Evolutionary conservation across 139 green algal genomes (phyloP), one percentile per base, ranked within the genome.

Genomic region (Zygnema cylindricum): DNA sequence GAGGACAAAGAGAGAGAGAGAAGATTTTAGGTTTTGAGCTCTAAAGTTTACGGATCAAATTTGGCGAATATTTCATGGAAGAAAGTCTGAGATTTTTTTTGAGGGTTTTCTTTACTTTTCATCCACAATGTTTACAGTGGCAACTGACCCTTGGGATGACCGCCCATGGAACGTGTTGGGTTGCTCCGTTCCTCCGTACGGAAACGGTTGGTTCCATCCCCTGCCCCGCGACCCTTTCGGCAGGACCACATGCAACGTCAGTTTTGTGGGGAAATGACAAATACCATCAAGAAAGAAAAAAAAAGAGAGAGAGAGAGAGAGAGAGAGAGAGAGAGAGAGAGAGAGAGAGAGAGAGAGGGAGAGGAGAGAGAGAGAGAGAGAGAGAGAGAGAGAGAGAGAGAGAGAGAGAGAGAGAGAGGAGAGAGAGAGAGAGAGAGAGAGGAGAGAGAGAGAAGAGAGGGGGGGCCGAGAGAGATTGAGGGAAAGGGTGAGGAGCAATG

Each of bases 201-300:
- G n/a, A n/a, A n/a, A n/a, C n/a, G n/a, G n/a, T n/a, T n/a, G n/a
- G n/a, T n/a, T n/a, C n/a, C n/a, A n/a, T n/a, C n/a, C n/a, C n/a
- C n/a, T n/a, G n/a, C n/a, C n/a, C n/a, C n/a, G n/a, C n/a, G n/a
- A n/a, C n/a, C n/a, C n/a, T n/a, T n/a, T n/a, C n/a, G n/a, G n/a
- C n/a, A n/a, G n/a, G 54, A 82, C 2, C 43, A 85, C 11, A 92
- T 96, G 21, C 89, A 93, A 86, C 88, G 91, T 86, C 91, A 94
- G 41, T 91, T 89, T 39, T 40, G 94, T 55, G 91, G 82, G 7
- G 32, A 79, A 40, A 39, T 90, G 2, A 76, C 81, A 49, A 92
- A 92, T 76, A 33, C 88, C 7, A 63, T 7, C 7, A 16, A 63
- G 71, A 57, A 11, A 57, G 71, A 57, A 16, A 43, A 11, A 79